Conservation (phyloP, 2,329 filamentous ascomycete species). For the Trichophyton mentagrophytes region DNA sequence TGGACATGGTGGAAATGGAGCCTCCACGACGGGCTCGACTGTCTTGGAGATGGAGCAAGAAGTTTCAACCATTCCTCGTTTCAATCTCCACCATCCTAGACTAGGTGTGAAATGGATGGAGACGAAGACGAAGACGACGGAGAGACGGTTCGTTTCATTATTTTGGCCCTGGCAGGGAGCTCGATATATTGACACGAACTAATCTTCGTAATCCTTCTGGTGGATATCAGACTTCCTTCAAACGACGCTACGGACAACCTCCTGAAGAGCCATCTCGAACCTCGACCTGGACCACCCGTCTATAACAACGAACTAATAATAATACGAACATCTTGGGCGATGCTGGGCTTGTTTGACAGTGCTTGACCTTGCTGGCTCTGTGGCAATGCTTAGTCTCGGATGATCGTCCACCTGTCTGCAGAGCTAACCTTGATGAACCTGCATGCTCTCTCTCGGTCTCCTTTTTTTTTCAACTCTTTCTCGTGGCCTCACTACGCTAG, state of each 20-base stretch:
- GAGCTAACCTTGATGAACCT: background rate
- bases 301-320: background rate
- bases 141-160: background rate
- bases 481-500: constrained; percentile 1
- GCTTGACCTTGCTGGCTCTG: background rate
- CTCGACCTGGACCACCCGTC: background rate
- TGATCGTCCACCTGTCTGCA: background rate
- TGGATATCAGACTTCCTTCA: background rate
- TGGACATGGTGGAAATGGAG: background rate
- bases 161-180: background rate
- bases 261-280: background rate
- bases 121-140: background rate
- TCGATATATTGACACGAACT: background rate
- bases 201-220: background rate
- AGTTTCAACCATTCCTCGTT: background rate
- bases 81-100: background rate
- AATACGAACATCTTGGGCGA: background rate
- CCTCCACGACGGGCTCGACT: background rate
- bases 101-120: background rate
- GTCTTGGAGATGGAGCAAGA: background rate
- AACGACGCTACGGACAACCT: background rate
- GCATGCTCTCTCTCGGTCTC: background rate
- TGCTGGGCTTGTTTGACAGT: background rate
- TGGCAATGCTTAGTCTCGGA: constrained; percentile 3
- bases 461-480: background rate